These are phyloP conservation scores for Daedaleopsis nitida DNA, from an alignment of 768 basidiomycete genomes.

Conservation along the genomic window DNA sequence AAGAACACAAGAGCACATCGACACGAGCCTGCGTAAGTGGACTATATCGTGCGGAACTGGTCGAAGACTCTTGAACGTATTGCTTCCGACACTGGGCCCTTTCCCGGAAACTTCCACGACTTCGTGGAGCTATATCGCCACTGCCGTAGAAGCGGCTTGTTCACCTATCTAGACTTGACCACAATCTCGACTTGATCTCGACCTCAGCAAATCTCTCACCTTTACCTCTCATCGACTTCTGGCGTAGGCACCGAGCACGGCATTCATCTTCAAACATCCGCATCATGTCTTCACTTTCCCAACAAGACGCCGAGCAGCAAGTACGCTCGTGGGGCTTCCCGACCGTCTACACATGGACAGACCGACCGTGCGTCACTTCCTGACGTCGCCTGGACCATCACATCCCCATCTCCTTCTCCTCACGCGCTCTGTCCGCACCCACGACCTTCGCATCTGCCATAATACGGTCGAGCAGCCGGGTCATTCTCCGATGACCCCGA, in stretches of 20 bases:
- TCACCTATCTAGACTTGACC: too few species aligned
- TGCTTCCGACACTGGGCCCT: too few species aligned
- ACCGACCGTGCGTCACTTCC: constrained; percentile 25
- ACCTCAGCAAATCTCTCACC: background rate
- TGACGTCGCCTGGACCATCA: background rate
- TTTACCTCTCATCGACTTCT: background rate
- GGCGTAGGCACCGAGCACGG: background rate
- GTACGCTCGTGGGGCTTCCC: constrained; percentile 32
- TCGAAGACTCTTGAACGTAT: too few species aligned
- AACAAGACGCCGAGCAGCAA: constrained; percentile 22
- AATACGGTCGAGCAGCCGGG: background rate
- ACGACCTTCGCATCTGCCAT: background rate
- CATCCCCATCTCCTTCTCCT: background rate
- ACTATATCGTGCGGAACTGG: too few species aligned
- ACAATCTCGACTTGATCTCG: background rate
- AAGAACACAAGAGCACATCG: too few species aligned
- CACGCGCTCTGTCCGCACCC: background rate
- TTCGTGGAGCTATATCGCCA: background rate
- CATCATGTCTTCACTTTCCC: constrained; percentile 17
- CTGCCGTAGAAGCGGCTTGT: too few species aligned
- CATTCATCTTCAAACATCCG: background rate
- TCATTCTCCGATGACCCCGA: too few species aligned
- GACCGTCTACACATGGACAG: constrained; percentile 33
- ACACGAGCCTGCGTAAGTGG: too few species aligned
- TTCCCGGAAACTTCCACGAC: background rate